phyloP scores from a whole-genome alignment of 2,329 filamentous ascomycete genomes.

The Periconia sp. region DNA sequence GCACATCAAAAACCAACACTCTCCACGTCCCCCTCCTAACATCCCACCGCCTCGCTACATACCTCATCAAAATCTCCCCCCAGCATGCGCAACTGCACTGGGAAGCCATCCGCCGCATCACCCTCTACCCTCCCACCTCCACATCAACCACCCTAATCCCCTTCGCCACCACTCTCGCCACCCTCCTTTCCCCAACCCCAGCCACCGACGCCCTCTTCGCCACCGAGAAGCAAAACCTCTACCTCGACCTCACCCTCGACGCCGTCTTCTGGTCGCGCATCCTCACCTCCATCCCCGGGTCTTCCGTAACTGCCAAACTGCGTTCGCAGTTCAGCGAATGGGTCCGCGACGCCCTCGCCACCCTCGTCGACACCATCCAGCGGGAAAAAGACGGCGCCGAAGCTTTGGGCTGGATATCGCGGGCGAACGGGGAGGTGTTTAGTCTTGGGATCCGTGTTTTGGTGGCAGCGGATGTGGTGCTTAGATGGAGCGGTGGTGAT shows the following conservation, averaged over 20 bases:
- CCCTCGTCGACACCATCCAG: slow-evolving; percentile 42
- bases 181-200: background rate
- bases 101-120: background rate
- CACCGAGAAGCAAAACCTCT: slow-evolving; percentile 93
- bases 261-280: slow-evolving; percentile 66
- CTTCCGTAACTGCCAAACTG: slow-evolving; percentile 23
- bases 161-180: slow-evolving; percentile 34
- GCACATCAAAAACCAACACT: slow-evolving; percentile 12
- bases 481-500: slow-evolving; percentile 22
- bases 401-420: slow-evolving; percentile 68
- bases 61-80: slow-evolving; percentile 28
- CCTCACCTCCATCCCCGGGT: slow-evolving; percentile 41
- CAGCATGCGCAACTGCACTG: slow-evolving; percentile 35
- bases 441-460: slow-evolving; percentile 55
- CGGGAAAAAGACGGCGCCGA: slow-evolving; percentile 55
- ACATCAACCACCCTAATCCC: slow-evolving; percentile 43
- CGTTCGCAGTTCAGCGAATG: slow-evolving; percentile 43
- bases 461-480: slow-evolving; percentile 44
- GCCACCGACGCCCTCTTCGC: slow-evolving; percentile 70
- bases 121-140: slow-evolving; percentile 50
- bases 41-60: background rate
- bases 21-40: slow-evolving; percentile 45
- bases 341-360: slow-evolving; percentile 53
- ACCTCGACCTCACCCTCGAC: slow-evolving; percentile 79
- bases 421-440: slow-evolving; percentile 67